Evolutionary conservation across 805 yeast genomes (phyloP).

Genomic region (Candida ponderosae): DNA sequence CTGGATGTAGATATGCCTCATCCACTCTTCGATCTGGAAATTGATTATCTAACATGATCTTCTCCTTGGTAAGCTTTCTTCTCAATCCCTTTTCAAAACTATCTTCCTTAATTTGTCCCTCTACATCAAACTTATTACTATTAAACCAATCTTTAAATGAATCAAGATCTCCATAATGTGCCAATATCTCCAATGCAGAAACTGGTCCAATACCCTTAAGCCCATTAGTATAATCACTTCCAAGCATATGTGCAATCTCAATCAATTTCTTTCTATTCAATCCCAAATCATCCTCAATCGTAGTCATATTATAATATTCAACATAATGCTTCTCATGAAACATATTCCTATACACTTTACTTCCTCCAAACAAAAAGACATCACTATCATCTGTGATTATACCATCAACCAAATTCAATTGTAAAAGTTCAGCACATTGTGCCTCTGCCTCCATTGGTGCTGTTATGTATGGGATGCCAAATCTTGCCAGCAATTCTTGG

Average conservation of each 20-base stretch:
- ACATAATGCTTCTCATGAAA: slow-evolving; percentile 90
- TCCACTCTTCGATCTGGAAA: slow-evolving; percentile 68
- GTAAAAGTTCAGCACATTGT: slow-evolving; percentile 79
- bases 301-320: slow-evolving; percentile 64
- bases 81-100: slow-evolving; percentile 52
- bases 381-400: slow-evolving; percentile 96
- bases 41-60: slow-evolving; percentile 47
- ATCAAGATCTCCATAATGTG: slow-evolving; percentile 57
- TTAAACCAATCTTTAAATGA: slow-evolving; percentile 33
- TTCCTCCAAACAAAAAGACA: slow-evolving; percentile 90
- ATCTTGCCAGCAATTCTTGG: slow-evolving; percentile 75
- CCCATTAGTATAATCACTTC: slow-evolving; percentile 95
- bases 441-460: slow-evolving; percentile 99
- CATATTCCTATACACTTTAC: slow-evolving; percentile 79
- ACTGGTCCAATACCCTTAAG: slow-evolving; percentile 93
- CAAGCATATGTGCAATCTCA: slow-evolving; percentile 75
- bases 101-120: slow-evolving; percentile 32
- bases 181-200: slow-evolving; percentile 79
- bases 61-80: slow-evolving; percentile 41
- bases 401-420: slow-evolving; percentile 81
- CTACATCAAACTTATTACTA: slow-evolving; percentile 31
- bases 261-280: slow-evolving; percentile 58
- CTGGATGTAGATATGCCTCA: slow-evolving; percentile 73
- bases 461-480: slow-evolving; percentile 90
- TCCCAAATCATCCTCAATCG: slow-evolving; percentile 57